phyloP scores from a whole-genome alignment of 352 stramenopile species.

The Globisporangium spinosum region DNA sequence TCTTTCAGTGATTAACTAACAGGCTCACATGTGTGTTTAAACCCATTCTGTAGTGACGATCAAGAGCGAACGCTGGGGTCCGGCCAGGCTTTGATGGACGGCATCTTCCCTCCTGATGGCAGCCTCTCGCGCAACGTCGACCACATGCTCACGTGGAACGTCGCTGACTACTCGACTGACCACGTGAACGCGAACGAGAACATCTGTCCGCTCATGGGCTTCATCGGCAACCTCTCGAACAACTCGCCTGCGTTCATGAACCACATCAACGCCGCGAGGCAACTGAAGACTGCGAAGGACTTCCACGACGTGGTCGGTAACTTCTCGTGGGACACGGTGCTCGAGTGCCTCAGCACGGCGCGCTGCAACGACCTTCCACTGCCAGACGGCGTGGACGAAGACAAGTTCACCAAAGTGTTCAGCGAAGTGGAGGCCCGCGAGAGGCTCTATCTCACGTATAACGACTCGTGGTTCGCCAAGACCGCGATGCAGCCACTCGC shows the following conservation, averaged over 20 bases:
- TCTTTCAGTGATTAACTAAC: not conserved
- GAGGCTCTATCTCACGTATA: slow-evolving; percentile 61
- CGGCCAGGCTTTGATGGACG: slow-evolving; percentile 77
- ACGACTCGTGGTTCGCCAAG: slow-evolving; percentile 82
- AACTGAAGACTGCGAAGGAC: slow-evolving; percentile 46
- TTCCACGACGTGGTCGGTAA: slow-evolving; percentile 68
- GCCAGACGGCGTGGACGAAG: slow-evolving; percentile 56
- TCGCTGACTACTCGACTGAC: slow-evolving; percentile 70
- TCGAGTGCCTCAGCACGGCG: slow-evolving; percentile 80
- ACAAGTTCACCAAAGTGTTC: slow-evolving; percentile 75
- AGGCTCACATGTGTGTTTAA: not conserved
- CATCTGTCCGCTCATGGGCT: slow-evolving; percentile 73
- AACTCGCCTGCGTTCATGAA: slow-evolving; percentile 49
- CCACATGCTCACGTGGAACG: slow-evolving; percentile 73
- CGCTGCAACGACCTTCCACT: slow-evolving; percentile 76
- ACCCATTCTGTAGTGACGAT: slow-evolving; percentile 45
- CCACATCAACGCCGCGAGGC: slow-evolving; percentile 43
- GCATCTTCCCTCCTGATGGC: slow-evolving; percentile 64
- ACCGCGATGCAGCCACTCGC: slow-evolving; percentile 82
- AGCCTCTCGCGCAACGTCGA: slow-evolving; percentile 43
- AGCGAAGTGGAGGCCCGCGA: slow-evolving; percentile 70
- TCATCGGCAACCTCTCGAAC: slow-evolving; percentile 60
- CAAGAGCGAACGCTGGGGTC: slow-evolving; percentile 81
- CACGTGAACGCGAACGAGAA: slow-evolving; percentile 78
- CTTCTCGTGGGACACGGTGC: slow-evolving; percentile 74